Conservation (phyloP, 768 basidiomycete species). For the Kwoniella pini region DNA sequence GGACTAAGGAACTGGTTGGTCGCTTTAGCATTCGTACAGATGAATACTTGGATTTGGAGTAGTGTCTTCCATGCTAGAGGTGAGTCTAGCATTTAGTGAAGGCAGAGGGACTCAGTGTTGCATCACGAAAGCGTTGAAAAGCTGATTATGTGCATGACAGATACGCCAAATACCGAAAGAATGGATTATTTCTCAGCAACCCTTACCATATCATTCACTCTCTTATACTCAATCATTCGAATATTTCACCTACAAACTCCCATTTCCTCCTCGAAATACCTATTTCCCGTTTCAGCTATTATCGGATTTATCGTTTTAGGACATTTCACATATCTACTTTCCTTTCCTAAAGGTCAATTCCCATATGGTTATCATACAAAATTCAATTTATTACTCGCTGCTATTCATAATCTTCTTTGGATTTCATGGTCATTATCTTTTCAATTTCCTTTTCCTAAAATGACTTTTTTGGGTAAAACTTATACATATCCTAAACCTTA, state of each 20-base stretch:
- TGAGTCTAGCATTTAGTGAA: conserved; percentile 53
- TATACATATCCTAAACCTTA: conserved; percentile 58
- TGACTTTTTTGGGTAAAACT: conserved; percentile 56
- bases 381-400: conserved; percentile 75
- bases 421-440: conserved; percentile 62
- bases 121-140: not conserved
- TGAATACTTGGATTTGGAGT: conserved; percentile 94
- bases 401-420: conserved; percentile 82
- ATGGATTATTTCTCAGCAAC: conserved; percentile 96
- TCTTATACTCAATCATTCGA: conserved; percentile 77
- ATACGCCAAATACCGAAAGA: conserved; percentile 79
- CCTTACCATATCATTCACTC: conserved; percentile 72
- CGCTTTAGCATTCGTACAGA: conserved; percentile 62
- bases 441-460: conserved; percentile 57
- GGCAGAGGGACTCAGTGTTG: no score
- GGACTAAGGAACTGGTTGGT: conserved; percentile 43
- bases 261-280: conserved; percentile 19
- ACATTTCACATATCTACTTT: conserved; percentile 76
- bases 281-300: conserved; percentile 41
- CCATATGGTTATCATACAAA: conserved; percentile 85
- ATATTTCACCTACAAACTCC: conserved; percentile 70
- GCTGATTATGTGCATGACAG: conserved; percentile 56
- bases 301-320: conserved; percentile 62
- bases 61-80: conserved; percentile 90
- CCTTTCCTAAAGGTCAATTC: conserved; percentile 74